Evolutionary conservation across 805 yeast genomes (phyloP).

Genomic region (Saccharomyces paradoxus): DNA sequence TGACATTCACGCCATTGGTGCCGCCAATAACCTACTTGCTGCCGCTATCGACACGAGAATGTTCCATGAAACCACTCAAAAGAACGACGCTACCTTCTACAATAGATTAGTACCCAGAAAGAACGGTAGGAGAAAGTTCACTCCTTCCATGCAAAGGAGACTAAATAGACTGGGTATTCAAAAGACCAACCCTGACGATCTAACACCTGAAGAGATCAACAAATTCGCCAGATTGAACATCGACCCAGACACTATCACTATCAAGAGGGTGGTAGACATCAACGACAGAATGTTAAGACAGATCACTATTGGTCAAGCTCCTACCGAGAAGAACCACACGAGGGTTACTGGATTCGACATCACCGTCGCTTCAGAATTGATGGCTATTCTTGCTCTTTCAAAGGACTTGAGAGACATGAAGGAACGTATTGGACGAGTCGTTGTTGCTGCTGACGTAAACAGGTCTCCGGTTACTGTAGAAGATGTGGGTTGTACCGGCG

Average conservation of each 20-base stretch:
- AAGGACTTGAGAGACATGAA: constrained; percentile 64
- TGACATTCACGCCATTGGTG: constrained; percentile 77
- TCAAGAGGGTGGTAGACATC: constrained; percentile 80
- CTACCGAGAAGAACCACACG: constrained; percentile 68
- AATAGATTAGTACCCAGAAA: constrained; percentile 69
- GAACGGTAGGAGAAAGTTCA: constrained; percentile 60
- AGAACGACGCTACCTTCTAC: constrained; percentile 56
- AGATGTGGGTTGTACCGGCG: constrained; percentile 82
- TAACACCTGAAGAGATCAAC: constrained; percentile 59
- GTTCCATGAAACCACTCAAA: constrained; percentile 73
- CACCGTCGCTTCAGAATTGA: constrained; percentile 76
- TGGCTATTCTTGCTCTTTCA: constrained; percentile 77
- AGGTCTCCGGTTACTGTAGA: constrained; percentile 77
- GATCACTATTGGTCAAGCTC: constrained; percentile 71
- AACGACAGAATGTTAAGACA: constrained; percentile 76
- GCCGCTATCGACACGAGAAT: constrained; percentile 84
- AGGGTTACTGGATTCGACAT: constrained; percentile 76
- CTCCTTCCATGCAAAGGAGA: constrained; percentile 60
- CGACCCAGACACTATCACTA: constrained; percentile 71
- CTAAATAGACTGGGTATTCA: constrained; percentile 58
- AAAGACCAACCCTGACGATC: constrained; percentile 63
- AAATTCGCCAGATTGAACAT: constrained; percentile 63
- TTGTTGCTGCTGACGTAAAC: constrained; percentile 56
- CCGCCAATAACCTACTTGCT: constrained; percentile 72
- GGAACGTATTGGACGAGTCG: constrained; percentile 66